Evolutionary conservation across 768 basidiomycete species (phyloP).

Genomic region (Tricholoma furcatifolium): DNA sequence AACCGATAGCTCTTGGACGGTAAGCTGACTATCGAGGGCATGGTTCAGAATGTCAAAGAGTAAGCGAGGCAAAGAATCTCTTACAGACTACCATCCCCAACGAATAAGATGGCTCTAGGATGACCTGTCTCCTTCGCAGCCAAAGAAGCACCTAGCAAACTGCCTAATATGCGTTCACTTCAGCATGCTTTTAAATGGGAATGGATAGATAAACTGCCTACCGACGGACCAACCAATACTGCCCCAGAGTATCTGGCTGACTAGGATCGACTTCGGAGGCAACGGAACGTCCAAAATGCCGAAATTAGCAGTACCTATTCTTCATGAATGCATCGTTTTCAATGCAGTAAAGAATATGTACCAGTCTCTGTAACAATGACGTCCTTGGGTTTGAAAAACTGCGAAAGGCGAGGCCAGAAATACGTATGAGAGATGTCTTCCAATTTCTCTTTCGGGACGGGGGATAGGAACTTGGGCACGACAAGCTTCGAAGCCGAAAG

Average conservation of each 20-base stretch:
- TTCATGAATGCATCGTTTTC: no score
- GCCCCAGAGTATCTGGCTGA: slow-evolving; percentile 87
- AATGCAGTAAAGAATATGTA: slow-evolving; percentile 11
- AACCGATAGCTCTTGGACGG: slow-evolving; percentile 80
- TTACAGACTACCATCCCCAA: slow-evolving; percentile 82
- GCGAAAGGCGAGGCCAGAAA: slow-evolving; percentile 79
- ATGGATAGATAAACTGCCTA: slow-evolving; percentile 20
- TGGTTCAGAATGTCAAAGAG: slow-evolving; percentile 4
- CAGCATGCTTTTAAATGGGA: background rate
- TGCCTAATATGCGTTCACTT: slow-evolving; percentile 32
- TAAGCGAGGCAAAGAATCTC: slow-evolving; percentile 20
- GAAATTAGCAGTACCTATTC: slow-evolving; percentile 39
- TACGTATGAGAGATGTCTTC: slow-evolving; percentile 70
- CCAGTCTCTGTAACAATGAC: slow-evolving; percentile 90
- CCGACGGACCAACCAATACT: slow-evolving; percentile 91
- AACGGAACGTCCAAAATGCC: slow-evolving; percentile 81
- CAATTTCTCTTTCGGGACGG: slow-evolving; percentile 47
- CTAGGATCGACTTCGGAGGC: slow-evolving; percentile 63
- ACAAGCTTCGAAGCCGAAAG: slow-evolving; percentile 36
- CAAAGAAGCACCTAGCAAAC: slow-evolving; percentile 75
- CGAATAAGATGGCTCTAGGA: slow-evolving; percentile 76
- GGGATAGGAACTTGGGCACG: slow-evolving; percentile 44
- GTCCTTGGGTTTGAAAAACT: slow-evolving; percentile 74
- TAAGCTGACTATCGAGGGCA: slow-evolving; percentile 53
- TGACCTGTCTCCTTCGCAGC: slow-evolving; percentile 66